These are phyloP conservation scores for Elsinoe necatrix DNA, from an alignment of 2,329 filamentous ascomycete genomes.

Conservation along the genomic window DNA sequence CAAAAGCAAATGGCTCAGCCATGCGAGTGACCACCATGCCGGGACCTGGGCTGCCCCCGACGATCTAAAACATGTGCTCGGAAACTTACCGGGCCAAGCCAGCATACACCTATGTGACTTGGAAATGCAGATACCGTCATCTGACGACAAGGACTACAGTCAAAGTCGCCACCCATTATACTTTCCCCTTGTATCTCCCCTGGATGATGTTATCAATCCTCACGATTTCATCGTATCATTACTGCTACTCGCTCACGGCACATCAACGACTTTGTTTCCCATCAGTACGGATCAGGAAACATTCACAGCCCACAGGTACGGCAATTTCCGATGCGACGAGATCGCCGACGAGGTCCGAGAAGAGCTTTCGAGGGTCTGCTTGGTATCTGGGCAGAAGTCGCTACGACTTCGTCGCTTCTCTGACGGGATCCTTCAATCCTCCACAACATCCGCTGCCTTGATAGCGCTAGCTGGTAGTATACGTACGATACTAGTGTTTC, in stretches of 20 bases:
- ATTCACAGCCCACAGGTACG: conserved; percentile 44
- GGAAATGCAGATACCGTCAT: too few species aligned
- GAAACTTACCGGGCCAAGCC: too few species aligned
- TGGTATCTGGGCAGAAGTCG: background rate
- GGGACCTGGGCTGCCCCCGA: too few species aligned
- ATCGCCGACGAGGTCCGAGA: conserved; percentile 40
- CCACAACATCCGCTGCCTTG: background rate
- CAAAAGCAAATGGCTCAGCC: too few species aligned
- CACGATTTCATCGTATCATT: conserved; percentile 42
- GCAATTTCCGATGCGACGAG: conserved; percentile 45
- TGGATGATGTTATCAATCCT: background rate
- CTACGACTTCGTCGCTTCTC: background rate
- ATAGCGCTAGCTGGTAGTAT: background rate
- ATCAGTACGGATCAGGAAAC: conserved; percentile 47
- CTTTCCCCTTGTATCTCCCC: background rate
- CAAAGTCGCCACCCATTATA: background rate
- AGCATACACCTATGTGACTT: too few species aligned
- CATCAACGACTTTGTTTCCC: conserved; percentile 62
- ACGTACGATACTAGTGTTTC: background rate
- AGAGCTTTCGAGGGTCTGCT: background rate
- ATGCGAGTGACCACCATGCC: too few species aligned
- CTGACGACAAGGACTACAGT: too few species aligned
- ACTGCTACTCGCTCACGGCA: conserved; percentile 58
- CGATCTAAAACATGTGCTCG: too few species aligned
- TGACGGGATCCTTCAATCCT: background rate